These are phyloP conservation scores for Amphichorda felina DNA, from an alignment of 2,329 filamentous ascomycete species.

Conservation along the genomic window DNA sequence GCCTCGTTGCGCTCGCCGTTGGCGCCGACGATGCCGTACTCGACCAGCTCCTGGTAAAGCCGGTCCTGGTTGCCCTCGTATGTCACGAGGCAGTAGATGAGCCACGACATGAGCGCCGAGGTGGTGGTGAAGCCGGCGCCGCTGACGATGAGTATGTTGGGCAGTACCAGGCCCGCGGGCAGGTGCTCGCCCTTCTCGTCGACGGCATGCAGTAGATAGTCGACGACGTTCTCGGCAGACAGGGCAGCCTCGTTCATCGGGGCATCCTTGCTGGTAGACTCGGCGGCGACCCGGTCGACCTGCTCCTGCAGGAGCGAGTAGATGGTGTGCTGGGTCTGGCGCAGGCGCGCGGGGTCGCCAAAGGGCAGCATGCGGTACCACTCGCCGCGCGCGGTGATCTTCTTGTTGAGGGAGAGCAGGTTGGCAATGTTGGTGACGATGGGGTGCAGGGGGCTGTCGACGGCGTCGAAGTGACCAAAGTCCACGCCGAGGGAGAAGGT, in stretches of 20 bases:
- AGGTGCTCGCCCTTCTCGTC: slow-evolving; percentile 43
- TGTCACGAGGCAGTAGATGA: slow-evolving; percentile 37
- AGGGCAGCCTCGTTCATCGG: background rate
- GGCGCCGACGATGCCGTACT: slow-evolving; percentile 29
- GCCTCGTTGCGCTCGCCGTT: no score
- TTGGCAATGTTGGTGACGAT: slow-evolving; percentile 39
- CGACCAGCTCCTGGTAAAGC: slow-evolving; percentile 45
- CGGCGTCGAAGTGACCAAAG: slow-evolving; percentile 28
- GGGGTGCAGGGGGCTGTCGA: slow-evolving; percentile 34
- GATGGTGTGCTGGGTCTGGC: no score
- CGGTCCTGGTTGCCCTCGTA: slow-evolving; percentile 45
- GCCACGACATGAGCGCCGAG: slow-evolving; percentile 44
- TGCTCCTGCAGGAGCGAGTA: slow-evolving; percentile 18
- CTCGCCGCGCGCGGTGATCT: slow-evolving; percentile 31
- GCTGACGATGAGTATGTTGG: slow-evolving; percentile 33
- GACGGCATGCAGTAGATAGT: slow-evolving; percentile 40
- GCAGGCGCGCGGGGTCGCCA: slow-evolving; percentile 36
- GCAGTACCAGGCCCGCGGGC: slow-evolving; percentile 19
- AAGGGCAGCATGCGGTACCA: slow-evolving; percentile 48
- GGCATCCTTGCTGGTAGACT: slow-evolving; percentile 10
- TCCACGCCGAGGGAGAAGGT: slow-evolving; percentile 32
- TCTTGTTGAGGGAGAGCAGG: slow-evolving; percentile 44
- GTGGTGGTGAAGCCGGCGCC: slow-evolving; percentile 51
- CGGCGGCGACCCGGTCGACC: slow-evolving; percentile 23
- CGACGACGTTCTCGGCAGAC: slow-evolving; percentile 15